A percentile compares a stretch with the other conserved stretches of the same genome.
Conservation (phyloP, 2,329 filamentous ascomycete genomes). For the Exophiala lecanii-corni region DNA sequence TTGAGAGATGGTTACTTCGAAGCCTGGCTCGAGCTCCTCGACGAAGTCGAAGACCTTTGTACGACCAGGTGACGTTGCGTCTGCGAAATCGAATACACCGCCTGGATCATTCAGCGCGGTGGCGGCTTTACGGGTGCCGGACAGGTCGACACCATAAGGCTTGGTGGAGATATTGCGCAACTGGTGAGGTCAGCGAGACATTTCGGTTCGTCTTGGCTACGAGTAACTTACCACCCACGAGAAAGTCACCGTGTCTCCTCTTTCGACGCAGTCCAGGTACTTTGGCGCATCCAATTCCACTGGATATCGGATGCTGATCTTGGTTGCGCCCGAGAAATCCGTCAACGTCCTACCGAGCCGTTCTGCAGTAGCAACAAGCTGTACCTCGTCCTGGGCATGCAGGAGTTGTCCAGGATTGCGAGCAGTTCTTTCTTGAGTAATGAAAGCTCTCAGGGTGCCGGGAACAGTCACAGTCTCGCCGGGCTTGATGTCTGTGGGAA, state of each 20-base stretch:
- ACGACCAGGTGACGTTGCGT: background rate
- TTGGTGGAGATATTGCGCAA: constrained; percentile 1
- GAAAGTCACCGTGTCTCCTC: background rate
- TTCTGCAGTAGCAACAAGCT: background rate
- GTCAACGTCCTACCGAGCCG: background rate
- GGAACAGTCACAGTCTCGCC: background rate
- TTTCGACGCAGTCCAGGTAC: constrained; percentile 1
- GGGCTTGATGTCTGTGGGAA: constrained; percentile 1
- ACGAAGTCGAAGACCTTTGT: background rate
- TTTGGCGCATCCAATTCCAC: too few species aligned
- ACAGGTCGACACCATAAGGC: background rate
- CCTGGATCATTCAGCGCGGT: background rate
- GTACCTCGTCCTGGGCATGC: background rate
- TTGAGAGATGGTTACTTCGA: background rate
- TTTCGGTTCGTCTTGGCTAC: too few species aligned
- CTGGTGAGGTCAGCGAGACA: background rate
- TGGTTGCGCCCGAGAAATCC: too few species aligned
- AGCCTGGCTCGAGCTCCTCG: background rate
- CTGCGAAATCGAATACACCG: background rate
- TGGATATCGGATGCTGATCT: too few species aligned
- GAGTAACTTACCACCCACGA: constrained; percentile 3
- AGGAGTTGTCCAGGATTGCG: background rate
- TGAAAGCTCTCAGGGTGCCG: background rate
- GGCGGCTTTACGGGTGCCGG: background rate
- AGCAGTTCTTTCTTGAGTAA: background rate